Conservation (phyloP, 257 asterid genomes). For the Capsicum rhomboideum region DNA sequence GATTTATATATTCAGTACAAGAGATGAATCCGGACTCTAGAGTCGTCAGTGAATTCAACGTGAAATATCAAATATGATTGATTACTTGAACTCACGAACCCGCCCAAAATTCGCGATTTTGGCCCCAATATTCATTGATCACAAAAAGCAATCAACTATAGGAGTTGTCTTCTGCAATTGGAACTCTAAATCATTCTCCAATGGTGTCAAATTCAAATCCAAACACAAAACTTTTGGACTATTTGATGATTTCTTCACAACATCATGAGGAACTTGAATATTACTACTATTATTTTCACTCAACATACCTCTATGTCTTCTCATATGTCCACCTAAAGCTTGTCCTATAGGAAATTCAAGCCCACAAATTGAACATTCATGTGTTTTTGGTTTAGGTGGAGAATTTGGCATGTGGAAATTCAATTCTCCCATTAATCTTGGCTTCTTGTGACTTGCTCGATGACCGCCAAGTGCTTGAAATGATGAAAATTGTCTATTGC, state of each 20-base stretch:
- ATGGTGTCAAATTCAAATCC: slow-evolving; percentile 63
- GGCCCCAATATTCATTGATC: background rate
- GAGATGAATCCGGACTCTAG: background rate
- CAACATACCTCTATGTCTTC: slow-evolving; percentile 37
- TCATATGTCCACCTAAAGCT: slow-evolving; percentile 68
- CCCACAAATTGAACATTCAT: slow-evolving; percentile 56
- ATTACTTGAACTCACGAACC: background rate
- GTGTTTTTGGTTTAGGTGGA: slow-evolving; percentile 47
- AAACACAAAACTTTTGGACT: slow-evolving; percentile 32
- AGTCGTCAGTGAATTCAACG: too few species aligned
- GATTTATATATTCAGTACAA: background rate
- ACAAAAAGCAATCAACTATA: slow-evolving; percentile 8
- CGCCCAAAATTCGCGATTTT: background rate
- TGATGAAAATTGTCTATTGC: slow-evolving; percentile 52
- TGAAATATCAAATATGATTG: too few species aligned
- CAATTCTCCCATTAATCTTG: slow-evolving; percentile 22
- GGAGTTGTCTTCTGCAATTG: slow-evolving; percentile 15
- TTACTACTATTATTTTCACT: background rate
- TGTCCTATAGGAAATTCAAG: slow-evolving; percentile 56
- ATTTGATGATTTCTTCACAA: slow-evolving; percentile 34
- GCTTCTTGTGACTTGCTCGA: slow-evolving; percentile 70
- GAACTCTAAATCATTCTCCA: slow-evolving; percentile 33
- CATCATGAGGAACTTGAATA: slow-evolving; percentile 18
- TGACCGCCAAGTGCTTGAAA: slow-evolving; percentile 90
- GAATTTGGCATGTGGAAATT: slow-evolving; percentile 2